Percentiles rank a stretch among this genome's conserved stretches.
These are phyloP conservation scores for Penicillium parvum DNA, from an alignment of 495 filamentous ascomycete genomes.

Conservation along the genomic window DNA sequence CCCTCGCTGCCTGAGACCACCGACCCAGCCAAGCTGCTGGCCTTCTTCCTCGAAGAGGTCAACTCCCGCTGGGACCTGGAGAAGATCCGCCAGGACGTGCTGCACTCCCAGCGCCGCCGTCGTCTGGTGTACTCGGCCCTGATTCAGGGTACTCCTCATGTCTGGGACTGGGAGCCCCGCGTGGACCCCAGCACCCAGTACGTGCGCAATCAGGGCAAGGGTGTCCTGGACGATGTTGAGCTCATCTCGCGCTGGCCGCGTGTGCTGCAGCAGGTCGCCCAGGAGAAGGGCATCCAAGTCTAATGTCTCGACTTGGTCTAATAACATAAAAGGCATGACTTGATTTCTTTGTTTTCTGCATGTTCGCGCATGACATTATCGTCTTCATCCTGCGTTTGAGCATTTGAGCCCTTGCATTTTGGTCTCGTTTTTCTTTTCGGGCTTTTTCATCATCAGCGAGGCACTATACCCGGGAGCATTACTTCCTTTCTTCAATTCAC, in stretches of 20 bases:
- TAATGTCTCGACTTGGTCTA: not conserved
- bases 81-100: conserved; percentile 61
- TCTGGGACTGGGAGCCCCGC: conserved; percentile 75
- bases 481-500: conserved; percentile 11
- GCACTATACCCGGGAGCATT: conserved; percentile 37
- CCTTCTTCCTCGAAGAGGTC: conserved; percentile 63
- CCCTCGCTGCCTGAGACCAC: conserved; percentile 34
- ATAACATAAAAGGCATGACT: not conserved
- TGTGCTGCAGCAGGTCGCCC: conserved; percentile 36
- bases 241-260: conserved; percentile 46
- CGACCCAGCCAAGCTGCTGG: conserved; percentile 43
- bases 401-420: conserved; percentile 6
- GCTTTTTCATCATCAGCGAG: conserved; percentile 28
- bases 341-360: not conserved
- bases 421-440: conserved; percentile 5
- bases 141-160: conserved; percentile 59
- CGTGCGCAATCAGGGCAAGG: conserved; percentile 47
- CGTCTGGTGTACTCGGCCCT: conserved; percentile 71
- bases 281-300: conserved; percentile 19
- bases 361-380: conserved; percentile 8
- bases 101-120: conserved; percentile 66
- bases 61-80: conserved; percentile 68
- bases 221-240: conserved; percentile 43
- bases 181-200: conserved; percentile 71
- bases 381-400: not conserved